These are phyloP conservation scores for Picea engelmannii DNA, from an alignment of 83 land plant genomes.

Conservation along the genomic window DNA sequence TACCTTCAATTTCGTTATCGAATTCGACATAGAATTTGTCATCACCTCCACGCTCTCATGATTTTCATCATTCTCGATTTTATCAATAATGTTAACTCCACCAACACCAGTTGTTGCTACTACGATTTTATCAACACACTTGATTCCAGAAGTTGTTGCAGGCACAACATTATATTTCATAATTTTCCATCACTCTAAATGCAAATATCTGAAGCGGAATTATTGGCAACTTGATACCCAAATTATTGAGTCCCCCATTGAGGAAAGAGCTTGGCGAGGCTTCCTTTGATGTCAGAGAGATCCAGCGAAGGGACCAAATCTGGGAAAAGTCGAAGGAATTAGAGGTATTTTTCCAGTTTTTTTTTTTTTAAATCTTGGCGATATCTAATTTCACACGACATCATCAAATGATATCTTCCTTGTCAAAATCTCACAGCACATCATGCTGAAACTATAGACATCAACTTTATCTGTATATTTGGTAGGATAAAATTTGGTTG, in stretches of 20 bases:
- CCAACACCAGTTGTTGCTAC: too few species aligned
- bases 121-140: too few species aligned
- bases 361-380: slow-evolving; percentile 37
- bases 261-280: slow-evolving; percentile 23
- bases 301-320: slow-evolving; percentile 35
- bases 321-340: slow-evolving; percentile 39
- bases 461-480: slow-evolving; percentile 50
- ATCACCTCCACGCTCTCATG: too few species aligned
- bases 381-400: slow-evolving; percentile 44
- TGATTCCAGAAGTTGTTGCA: neutral
- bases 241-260: slow-evolving; percentile 2
- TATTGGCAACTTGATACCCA: slow-evolving; percentile 19
- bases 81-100: too few species aligned
- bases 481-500: neutral
- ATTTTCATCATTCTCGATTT: too few species aligned
- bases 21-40: too few species aligned
- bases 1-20: too few species aligned
- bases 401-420: slow-evolving; percentile 66
- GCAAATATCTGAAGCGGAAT: slow-evolving; percentile 69
- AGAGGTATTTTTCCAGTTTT: slow-evolving; percentile 50
- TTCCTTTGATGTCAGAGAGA: slow-evolving; percentile 40
- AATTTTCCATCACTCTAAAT: slow-evolving; percentile 40
- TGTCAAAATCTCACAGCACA: slow-evolving; percentile 61
- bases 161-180: neutral
- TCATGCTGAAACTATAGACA: slow-evolving; percentile 69